These are phyloP conservation scores for Coprinopsis marcescibilis DNA, from an alignment of 768 basidiomycete genomes.

Conservation along the genomic window DNA sequence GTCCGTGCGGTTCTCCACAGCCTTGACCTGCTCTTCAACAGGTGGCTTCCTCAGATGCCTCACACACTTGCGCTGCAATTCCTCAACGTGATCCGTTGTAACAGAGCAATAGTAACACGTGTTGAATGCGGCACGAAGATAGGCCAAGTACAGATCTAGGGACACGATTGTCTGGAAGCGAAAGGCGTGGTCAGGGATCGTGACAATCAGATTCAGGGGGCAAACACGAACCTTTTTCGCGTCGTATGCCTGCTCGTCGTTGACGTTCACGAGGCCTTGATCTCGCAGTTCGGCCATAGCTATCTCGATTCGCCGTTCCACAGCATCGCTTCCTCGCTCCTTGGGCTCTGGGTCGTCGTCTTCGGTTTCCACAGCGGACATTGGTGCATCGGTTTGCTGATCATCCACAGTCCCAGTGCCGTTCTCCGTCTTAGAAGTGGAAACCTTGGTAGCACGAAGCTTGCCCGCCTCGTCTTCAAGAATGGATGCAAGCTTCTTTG, in stretches of 20 bases:
- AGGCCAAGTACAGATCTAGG: conserved; percentile 90
- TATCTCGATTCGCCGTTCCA: conserved; percentile 78
- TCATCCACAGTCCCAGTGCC: conserved; percentile 19
- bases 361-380: conserved; percentile 19
- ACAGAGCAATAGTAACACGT: conserved; percentile 98
- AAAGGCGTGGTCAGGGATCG: conserved; percentile 14
- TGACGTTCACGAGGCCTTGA: conserved; percentile 51
- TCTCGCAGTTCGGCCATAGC: conserved; percentile 65
- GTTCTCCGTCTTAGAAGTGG: conserved; percentile 17
- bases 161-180: conserved; percentile 61
- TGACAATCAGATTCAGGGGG: conserved; percentile 10
- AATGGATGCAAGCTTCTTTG: conserved; percentile 61
- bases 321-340: conserved; percentile 68
- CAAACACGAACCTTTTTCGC: conserved; percentile 61
- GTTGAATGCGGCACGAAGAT: conserved; percentile 87
- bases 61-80: conserved; percentile 91
- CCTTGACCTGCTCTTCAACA: conserved; percentile 41
- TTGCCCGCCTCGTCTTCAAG: conserved; percentile 66
- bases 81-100: conserved; percentile 88
- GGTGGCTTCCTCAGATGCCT: conserved; percentile 82
- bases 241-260: conserved; percentile 62
- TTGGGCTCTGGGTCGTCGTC: conserved; percentile 51
- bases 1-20: conserved; percentile 24
- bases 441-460: conserved; percentile 40
- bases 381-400: conserved; percentile 21